Evolutionary conservation across 2,329 filamentous ascomycete species (phyloP).

Genomic region (Colletotrichum sublineola): DNA sequence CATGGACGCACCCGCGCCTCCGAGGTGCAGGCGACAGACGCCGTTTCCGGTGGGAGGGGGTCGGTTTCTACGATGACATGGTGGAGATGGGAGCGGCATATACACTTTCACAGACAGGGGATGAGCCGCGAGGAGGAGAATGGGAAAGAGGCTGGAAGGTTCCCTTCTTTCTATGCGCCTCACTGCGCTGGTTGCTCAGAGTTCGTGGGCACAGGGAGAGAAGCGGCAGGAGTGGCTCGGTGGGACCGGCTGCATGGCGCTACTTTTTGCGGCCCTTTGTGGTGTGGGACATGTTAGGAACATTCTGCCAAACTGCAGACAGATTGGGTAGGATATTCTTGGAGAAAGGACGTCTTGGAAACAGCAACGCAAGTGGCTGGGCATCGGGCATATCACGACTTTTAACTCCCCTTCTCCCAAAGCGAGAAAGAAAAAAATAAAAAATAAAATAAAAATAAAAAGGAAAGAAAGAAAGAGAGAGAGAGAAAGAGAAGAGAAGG

Average conservation of each 20-base stretch:
- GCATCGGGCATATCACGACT: not conserved
- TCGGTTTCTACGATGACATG: too few relatives aligned
- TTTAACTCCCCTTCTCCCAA: not conserved
- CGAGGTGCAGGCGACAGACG: conserved; percentile 15
- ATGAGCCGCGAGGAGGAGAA: too few relatives aligned
- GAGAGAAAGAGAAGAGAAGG: too few relatives aligned
- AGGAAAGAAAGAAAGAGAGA: too few relatives aligned
- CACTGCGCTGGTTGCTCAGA: not conserved
- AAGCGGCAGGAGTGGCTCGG: not conserved
- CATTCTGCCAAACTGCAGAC: not conserved
- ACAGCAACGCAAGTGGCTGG: not conserved
- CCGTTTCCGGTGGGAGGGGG: not conserved
- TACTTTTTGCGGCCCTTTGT: not conserved
- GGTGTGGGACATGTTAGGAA: not conserved
- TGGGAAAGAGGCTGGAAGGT: not conserved
- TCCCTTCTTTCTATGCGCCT: not conserved
- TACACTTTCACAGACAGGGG: conserved; percentile 1
- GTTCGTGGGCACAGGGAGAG: not conserved
- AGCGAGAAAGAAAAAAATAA: too few relatives aligned
- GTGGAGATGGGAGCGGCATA: not conserved
- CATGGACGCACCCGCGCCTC: conserved; percentile 9
- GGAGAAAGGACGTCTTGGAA: not conserved
- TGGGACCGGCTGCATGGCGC: not conserved
- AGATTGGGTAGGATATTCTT: too few relatives aligned
- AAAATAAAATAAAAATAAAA: too few relatives aligned